Conservation (phyloP, 305 asterid genomes). For the Rubia tinctorum region DNA sequence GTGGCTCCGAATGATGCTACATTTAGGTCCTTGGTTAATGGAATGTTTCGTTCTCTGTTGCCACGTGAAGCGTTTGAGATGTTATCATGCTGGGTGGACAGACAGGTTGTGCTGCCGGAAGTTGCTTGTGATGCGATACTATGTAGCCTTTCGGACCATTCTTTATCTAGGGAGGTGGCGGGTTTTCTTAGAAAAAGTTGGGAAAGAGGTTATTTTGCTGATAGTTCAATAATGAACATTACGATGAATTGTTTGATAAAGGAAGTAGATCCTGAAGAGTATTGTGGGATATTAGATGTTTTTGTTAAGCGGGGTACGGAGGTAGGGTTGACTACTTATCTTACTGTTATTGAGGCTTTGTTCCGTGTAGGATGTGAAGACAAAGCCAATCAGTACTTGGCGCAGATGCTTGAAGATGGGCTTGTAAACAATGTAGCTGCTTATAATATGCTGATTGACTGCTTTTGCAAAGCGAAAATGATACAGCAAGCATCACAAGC, state of each 20-base stretch:
- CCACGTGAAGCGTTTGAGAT: slow-evolving; percentile 49
- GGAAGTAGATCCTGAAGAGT: slow-evolving; percentile 58
- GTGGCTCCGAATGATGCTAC: slow-evolving; percentile 81
- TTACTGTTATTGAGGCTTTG: slow-evolving; percentile 57
- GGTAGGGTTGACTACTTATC: slow-evolving; percentile 50
- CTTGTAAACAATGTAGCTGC: slow-evolving; percentile 46
- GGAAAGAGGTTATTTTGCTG: slow-evolving; percentile 61
- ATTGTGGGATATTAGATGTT: slow-evolving; percentile 56
- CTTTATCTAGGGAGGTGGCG: slow-evolving; percentile 48
- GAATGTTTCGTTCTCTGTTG: slow-evolving; percentile 55
- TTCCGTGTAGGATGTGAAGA: slow-evolving; percentile 50
- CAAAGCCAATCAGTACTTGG: slow-evolving; percentile 52
- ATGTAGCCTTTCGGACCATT: slow-evolving; percentile 49
- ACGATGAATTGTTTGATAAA: slow-evolving; percentile 60
- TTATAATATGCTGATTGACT: slow-evolving; percentile 76
- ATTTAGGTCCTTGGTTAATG: slow-evolving; percentile 75
- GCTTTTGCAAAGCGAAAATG: slow-evolving; percentile 78
- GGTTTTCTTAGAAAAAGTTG: slow-evolving; percentile 42
- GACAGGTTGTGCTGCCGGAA: slow-evolving; percentile 53
- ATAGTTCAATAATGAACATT: slow-evolving; percentile 52
- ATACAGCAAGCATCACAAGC: slow-evolving; percentile 52
- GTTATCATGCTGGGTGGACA: slow-evolving; percentile 57
- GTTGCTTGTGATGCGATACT: slow-evolving; percentile 57
- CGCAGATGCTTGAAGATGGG: slow-evolving; percentile 45
- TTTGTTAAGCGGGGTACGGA: slow-evolving; percentile 42